phyloP scores from a whole-genome alignment of 257 asterid genomes.

The Ajuga chamaepitys region DNA sequence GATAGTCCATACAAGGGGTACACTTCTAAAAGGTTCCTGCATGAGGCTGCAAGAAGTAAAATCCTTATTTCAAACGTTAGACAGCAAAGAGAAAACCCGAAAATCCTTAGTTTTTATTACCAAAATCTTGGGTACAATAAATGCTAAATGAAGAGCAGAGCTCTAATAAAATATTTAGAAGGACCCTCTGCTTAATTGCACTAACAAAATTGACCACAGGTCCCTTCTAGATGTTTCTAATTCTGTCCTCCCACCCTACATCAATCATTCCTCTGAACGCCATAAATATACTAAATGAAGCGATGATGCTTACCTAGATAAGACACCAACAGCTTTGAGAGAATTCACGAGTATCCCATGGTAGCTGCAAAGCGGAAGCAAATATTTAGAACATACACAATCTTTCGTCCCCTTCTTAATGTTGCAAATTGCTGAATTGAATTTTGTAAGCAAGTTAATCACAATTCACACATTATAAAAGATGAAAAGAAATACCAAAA shows the following conservation, averaged over 20 bases:
- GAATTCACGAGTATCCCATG: slow-evolving; percentile 73
- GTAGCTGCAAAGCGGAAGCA: slow-evolving; percentile 49
- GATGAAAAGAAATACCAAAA: no score
- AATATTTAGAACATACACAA: not conserved
- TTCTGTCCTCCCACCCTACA: no score
- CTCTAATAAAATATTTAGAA: no score
- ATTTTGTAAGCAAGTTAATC: no score
- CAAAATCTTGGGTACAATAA: not conserved
- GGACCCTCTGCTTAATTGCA: no score
- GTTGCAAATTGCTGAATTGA: no score
- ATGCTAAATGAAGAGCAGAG: not conserved
- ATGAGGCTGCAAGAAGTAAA: slow-evolving; percentile 63
- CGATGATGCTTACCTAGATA: slow-evolving; percentile 47
- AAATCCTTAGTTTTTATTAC: no score
- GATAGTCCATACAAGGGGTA: slow-evolving; percentile 83
- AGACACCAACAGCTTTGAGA: slow-evolving; percentile 47
- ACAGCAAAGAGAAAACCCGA: not conserved
- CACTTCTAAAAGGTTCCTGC: slow-evolving; percentile 82
- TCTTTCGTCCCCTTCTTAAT: not conserved
- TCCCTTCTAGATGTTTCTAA: no score
- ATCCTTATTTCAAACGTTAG: slow-evolving; percentile 27
- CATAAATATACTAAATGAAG: not conserved
- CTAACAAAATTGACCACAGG: no score
- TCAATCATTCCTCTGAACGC: no score
- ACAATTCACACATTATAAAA: no score